phyloP scores from a whole-genome alignment of 768 basidiomycete genomes.

The Boletus coccyginus region DNA sequence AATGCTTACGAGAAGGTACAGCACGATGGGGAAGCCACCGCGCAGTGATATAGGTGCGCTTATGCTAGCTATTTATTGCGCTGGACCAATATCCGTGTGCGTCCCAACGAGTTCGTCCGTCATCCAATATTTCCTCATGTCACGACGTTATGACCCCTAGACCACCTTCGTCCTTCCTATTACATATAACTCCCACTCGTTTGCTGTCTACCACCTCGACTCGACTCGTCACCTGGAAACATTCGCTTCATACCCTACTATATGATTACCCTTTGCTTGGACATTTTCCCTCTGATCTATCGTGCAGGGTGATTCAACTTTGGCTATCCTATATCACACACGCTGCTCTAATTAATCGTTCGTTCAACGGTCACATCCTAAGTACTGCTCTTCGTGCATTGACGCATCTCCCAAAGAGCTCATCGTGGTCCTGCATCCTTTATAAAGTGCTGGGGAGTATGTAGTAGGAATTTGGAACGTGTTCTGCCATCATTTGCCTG shows the following conservation, averaged over 20 bases:
- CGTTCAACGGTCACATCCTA: background rate
- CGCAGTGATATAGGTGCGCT: conserved; percentile 11
- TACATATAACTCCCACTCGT: conserved; percentile 14
- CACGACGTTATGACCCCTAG: conserved; percentile 2
- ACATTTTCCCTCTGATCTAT: background rate
- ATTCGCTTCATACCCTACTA: conserved; percentile 8
- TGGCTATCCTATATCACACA: conserved; percentile 7
- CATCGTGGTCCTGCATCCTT: no score
- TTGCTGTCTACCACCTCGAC: background rate
- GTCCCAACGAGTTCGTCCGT: background rate
- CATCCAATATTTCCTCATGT: background rate
- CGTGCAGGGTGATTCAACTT: background rate
- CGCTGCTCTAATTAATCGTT: conserved; percentile 2
- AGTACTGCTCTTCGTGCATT: background rate
- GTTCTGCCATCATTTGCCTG: background rate
- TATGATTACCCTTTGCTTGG: background rate
- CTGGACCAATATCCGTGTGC: background rate
- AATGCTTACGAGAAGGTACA: conserved; percentile 19
- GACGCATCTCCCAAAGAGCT: background rate
- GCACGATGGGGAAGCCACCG: conserved; percentile 20
- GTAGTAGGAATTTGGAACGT: background rate
- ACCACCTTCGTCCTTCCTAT: background rate
- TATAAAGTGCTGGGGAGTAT: background rate
- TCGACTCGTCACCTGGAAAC: background rate
- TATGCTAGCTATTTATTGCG: background rate